Evolutionary conservation across 1,139 yeast species (phyloP).

Genomic region (Geotrichum restrictum): DNA sequence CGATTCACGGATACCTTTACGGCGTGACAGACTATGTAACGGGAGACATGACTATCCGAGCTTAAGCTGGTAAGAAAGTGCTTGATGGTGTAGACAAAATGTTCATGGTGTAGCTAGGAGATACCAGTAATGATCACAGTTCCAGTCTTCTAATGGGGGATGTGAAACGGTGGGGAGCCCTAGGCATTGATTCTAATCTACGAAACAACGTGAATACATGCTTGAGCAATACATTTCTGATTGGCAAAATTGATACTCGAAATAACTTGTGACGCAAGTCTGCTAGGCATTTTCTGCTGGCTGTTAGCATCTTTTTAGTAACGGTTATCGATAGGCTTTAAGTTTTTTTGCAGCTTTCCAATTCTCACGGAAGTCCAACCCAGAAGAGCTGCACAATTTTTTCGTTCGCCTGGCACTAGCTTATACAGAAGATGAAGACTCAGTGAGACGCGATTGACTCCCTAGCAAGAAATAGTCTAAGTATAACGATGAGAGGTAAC

Average conservation of each 20-base stretch:
- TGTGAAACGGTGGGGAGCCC: constrained; percentile 31
- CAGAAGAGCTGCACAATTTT: constrained; percentile 42
- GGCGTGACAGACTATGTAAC: constrained; percentile 40
- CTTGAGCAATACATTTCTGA: constrained; percentile 40
- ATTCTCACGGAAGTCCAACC: constrained; percentile 36
- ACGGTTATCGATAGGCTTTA: constrained; percentile 38
- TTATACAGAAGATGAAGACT: constrained; percentile 44
- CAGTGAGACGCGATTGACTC: constrained; percentile 44
- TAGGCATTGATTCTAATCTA: constrained; percentile 30
- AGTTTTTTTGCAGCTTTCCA: constrained; percentile 44
- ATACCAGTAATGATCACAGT: too few relatives aligned
- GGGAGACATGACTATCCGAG: constrained; percentile 38
- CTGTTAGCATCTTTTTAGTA: constrained; percentile 41
- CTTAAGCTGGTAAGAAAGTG: constrained; percentile 32
- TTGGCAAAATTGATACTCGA: constrained; percentile 42
- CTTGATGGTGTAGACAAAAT: constrained; percentile 31
- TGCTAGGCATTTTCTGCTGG: constrained; percentile 43
- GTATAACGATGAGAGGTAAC: constrained; percentile 44
- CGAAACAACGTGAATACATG: constrained; percentile 36
- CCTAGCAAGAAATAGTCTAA: constrained; percentile 40
- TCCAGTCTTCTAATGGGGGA: constrained; percentile 39
- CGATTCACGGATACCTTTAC: constrained; percentile 39
- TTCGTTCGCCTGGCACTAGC: constrained; percentile 45
- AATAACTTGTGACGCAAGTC: constrained; percentile 40
- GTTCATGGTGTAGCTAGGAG: constrained; percentile 36